These are phyloP conservation scores for Xylaria sp. DNA, from an alignment of 2,329 filamentous ascomycete genomes.

Conservation along the genomic window DNA sequence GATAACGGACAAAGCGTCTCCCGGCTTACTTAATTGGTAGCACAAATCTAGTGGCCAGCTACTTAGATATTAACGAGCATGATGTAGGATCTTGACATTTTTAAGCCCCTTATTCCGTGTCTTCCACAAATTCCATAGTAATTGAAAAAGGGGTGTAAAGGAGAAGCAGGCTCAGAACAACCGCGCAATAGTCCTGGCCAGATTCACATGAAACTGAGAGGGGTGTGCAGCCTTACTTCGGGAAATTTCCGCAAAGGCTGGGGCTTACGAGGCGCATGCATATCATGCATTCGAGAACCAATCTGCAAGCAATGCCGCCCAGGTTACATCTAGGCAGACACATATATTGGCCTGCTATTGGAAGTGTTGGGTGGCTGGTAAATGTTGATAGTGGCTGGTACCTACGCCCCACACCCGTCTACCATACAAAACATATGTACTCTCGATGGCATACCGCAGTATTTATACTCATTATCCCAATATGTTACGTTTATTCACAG, in stretches of 20 bases:
- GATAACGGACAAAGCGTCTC: neutral
- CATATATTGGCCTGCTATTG: neutral
- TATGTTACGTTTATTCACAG: neutral
- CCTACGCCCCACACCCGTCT: neutral
- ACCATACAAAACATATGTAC: neutral
- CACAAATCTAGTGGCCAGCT: neutral
- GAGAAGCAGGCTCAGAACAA: neutral
- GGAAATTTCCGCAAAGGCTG: neutral
- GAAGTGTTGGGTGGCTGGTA: neutral
- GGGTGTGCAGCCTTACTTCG: neutral
- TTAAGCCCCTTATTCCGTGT: too few relatives aligned
- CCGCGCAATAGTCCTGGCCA: neutral
- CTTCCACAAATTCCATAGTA: neutral
- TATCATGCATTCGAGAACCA: constrained; percentile 7
- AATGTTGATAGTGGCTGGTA: neutral
- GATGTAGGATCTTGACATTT: neutral
- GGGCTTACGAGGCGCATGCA: constrained; percentile 15
- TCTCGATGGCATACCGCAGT: neutral
- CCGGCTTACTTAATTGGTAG: neutral
- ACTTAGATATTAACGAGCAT: neutral
- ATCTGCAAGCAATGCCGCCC: neutral
- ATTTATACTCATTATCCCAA: neutral
- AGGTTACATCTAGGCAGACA: constrained; percentile 10
- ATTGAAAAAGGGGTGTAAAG: too few relatives aligned
- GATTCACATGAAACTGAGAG: neutral